Base-by-base conservation (phyloP, 257 asterid genomes). In the Jacaranda mimosifolia region DNA sequence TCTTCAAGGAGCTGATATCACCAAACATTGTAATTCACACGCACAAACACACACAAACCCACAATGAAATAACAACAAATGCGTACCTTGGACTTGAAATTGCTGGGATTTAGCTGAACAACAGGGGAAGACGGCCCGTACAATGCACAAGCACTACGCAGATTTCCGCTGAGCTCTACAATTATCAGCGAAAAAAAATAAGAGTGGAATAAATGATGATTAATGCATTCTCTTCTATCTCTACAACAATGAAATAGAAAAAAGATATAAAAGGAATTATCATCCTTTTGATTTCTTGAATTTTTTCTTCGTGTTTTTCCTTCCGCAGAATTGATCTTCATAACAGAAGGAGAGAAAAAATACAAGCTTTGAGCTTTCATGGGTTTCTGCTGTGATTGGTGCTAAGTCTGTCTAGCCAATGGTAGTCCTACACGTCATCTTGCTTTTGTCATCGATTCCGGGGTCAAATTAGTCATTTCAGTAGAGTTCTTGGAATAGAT, bases 61-160 rank as follows among this genome's bases (percentile, higher is more conserved):
- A 6, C 13, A 3, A 36, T 43, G 10, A 69, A 75, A 52, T 13
- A 62, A 53, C 43, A 62, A 73, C 77, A 73, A 70, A 80, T 70
- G 43, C 45, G 39, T 78, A 96, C 99, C 97, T 96, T 96, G 73
- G 99, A 91, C 84, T 96, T 91, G 87, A 96, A 93, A 78, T 93
- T 93, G 83, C 90, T 88, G 4, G 97, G 94, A 79, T 79, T 96
- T 38, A 96, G 82, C 92, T 91, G 99, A 88, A 93, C 52, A 79
- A 93, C 99, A 48, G 97, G 97, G 32, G 99, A 91, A 0, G 98
- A 89, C 6, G 97, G 89, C 17, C 89, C 94, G 80, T 94, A 94
- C 76, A 94, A 75, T 15, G 97, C 95, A 83, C 81, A 73, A 26
- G 79, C 96, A 52, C 86, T 80, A 67, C 80, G 39, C 17, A 77